These are phyloP conservation scores for Taphrina pruni DNA, from an alignment of 1,139 yeast genomes.

Conservation along the genomic window DNA sequence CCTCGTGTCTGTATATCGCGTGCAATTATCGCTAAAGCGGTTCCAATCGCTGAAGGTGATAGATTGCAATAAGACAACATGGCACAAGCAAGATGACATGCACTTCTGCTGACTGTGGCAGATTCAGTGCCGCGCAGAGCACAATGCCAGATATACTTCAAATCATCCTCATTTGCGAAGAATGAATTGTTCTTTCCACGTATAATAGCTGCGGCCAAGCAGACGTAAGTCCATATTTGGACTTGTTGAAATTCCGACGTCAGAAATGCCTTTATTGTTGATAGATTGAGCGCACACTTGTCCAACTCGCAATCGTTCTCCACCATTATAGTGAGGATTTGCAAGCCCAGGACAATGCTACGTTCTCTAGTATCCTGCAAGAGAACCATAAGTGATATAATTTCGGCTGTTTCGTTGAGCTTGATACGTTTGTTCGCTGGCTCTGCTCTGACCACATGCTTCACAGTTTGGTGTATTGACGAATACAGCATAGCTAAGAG, in stretches of 20 bases:
- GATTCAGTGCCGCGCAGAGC: conserved; percentile 11
- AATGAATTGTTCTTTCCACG: too few species aligned
- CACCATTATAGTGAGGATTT: background rate
- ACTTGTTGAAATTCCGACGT: background rate
- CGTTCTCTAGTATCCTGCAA: background rate
- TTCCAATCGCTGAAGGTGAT: background rate
- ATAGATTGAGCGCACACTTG: background rate
- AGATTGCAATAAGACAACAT: background rate
- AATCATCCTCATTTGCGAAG: background rate
- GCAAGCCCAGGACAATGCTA: background rate
- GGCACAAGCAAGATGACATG: conserved; percentile 1
- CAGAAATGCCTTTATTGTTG: background rate
- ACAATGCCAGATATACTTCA: background rate
- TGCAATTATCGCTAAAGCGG: background rate
- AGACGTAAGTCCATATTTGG: conserved; percentile 11
- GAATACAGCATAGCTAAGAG: background rate
- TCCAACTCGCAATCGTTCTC: background rate
- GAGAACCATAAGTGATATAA: background rate
- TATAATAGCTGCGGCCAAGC: conserved; percentile 6
- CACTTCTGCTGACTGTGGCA: conserved; percentile 8
- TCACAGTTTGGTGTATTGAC: background rate
- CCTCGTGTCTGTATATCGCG: background rate
- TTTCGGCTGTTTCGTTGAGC: background rate
- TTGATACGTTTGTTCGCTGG: conserved; percentile 1
- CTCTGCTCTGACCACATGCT: background rate